Evolutionary conservation across 257 asterid genomes (phyloP).

Genomic region (Penstemon newberryi): DNA sequence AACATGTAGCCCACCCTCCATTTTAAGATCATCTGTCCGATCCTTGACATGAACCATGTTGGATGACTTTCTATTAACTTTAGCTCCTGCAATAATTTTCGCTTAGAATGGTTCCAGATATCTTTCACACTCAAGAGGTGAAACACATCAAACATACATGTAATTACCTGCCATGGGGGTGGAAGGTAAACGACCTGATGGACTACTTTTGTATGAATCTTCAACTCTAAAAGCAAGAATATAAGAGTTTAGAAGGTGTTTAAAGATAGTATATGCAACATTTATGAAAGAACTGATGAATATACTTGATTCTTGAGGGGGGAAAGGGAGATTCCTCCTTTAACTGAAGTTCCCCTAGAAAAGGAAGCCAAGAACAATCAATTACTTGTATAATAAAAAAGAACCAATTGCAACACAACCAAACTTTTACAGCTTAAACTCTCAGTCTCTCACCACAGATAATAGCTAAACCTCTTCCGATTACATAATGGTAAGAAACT

Average conservation of each 20-base stretch:
- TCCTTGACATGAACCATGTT: slow-evolving; percentile 57
- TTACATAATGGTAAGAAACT: neutral
- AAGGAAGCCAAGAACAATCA: slow-evolving; percentile 36
- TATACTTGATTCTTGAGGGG: slow-evolving; percentile 76
- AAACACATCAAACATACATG: slow-evolving; percentile 7
- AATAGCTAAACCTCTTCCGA: slow-evolving; percentile 8
- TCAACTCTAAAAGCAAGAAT: slow-evolving; percentile 54
- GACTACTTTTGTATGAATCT: slow-evolving; percentile 65
- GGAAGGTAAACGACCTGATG: slow-evolving; percentile 62
- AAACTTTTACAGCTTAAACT: neutral
- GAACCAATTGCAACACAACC: neutral
- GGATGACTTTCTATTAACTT: slow-evolving; percentile 58
- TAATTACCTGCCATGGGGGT: slow-evolving; percentile 54
- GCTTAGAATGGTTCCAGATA: slow-evolving; percentile 23
- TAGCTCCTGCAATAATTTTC: slow-evolving; percentile 46
- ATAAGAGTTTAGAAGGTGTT: slow-evolving; percentile 31
- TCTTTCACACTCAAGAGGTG: slow-evolving; percentile 8
- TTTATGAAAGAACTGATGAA: slow-evolving; percentile 22
- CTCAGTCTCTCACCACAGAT: neutral
- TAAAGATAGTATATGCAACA: slow-evolving; percentile 23
- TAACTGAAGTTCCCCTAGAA: slow-evolving; percentile 62
- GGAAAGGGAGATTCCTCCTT: slow-evolving; percentile 67
- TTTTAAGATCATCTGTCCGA: slow-evolving; percentile 51
- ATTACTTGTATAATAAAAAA: slow-evolving; percentile 15
- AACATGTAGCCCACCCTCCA: slow-evolving; percentile 49